Conservation (phyloP, 164 flowering plant species). For the Saururus chinensis region DNA sequence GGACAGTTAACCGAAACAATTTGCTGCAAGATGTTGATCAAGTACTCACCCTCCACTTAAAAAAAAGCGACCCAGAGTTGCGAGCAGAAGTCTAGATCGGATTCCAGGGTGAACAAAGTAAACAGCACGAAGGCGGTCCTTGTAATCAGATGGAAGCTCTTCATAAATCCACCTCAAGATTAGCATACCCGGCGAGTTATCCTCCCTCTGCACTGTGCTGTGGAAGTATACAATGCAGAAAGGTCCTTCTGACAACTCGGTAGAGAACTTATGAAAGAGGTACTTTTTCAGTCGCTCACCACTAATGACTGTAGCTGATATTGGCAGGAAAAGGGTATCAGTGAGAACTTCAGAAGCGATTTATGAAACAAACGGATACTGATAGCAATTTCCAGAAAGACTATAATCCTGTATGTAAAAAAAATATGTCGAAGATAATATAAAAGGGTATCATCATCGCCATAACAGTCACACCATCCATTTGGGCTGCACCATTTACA, state of each 20-base stretch:
- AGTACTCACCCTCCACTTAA: constrained; percentile 80
- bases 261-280: constrained; percentile 50
- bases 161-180: constrained; percentile 94
- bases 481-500: no score
- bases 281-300: constrained; percentile 80
- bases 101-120: constrained; percentile 93
- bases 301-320: constrained; percentile 60
- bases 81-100: constrained; percentile 71
- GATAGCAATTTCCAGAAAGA: no score
- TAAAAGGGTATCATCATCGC: no score
- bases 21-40: background rate
- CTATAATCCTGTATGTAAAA: no score
- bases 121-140: constrained; percentile 70
- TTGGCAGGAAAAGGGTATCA: background rate
- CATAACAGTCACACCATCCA: no score
- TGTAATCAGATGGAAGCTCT: constrained; percentile 55
- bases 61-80: constrained; percentile 81
- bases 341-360: background rate
- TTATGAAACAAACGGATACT: no score
- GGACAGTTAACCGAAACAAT: no score
- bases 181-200: constrained; percentile 79
- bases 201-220: constrained; percentile 76
- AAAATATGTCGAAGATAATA: no score
- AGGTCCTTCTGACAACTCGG: constrained; percentile 71
- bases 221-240: constrained; percentile 83